These are phyloP conservation scores for Setaria viridis DNA, from an alignment of 202 grass and related monocot species.

Conservation along the genomic window DNA sequence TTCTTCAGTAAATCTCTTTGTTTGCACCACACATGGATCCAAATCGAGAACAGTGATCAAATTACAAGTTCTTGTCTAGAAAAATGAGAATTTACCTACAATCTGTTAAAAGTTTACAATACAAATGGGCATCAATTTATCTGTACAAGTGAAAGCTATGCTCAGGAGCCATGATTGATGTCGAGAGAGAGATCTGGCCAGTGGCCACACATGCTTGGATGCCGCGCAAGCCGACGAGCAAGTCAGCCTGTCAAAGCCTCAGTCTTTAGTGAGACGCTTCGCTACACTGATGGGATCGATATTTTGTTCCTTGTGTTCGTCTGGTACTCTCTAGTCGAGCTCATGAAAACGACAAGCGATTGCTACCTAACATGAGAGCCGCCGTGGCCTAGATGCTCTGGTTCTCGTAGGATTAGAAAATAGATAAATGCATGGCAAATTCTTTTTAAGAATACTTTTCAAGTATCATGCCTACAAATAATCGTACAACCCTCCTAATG, in stretches of 20 bases:
- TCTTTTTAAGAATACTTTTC: too few relatives aligned
- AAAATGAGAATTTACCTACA: not conserved
- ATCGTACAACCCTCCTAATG: too few relatives aligned
- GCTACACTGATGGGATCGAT: not conserved
- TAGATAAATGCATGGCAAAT: too few relatives aligned
- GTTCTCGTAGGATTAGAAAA: not conserved
- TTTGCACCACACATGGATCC: too few relatives aligned
- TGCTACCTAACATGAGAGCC: constrained; percentile 8
- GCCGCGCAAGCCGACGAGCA: not conserved
- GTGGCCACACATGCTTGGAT: not conserved
- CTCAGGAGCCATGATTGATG: not conserved
- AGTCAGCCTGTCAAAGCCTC: not conserved
- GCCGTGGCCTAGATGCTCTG: not conserved
- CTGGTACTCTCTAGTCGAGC: too few relatives aligned
- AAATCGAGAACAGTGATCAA: too few relatives aligned
- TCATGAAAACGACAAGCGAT: not conserved
- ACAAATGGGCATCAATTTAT: too few relatives aligned
- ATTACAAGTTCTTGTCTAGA: too few relatives aligned
- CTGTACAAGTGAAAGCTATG: too few relatives aligned
- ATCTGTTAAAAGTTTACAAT: too few relatives aligned
- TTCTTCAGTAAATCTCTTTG: too few relatives aligned
- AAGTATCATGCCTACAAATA: too few relatives aligned
- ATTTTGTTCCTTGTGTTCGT: not conserved
- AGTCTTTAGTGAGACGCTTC: not conserved
- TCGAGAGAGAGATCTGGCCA: not conserved